phyloP scores from a whole-genome alignment of 768 basidiomycete species.

The Boletus rex-veris region DNA sequence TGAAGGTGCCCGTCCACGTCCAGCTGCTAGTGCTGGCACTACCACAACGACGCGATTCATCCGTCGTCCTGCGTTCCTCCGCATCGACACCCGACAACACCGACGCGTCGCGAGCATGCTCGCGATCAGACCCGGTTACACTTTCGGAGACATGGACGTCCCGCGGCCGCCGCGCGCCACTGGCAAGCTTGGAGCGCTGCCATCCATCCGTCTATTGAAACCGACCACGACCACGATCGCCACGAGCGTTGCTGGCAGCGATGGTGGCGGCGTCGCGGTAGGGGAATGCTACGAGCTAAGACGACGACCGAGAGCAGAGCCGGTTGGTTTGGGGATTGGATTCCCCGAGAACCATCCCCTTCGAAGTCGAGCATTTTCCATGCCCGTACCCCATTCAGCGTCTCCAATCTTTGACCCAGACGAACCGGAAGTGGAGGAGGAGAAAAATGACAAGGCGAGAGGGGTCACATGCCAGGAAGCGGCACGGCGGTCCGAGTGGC shows the following conservation, averaged over 20 bases:
- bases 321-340: conserved; percentile 25
- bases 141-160: neutral
- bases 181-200: neutral
- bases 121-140: conserved; percentile 1
- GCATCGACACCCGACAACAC: conserved; percentile 25
- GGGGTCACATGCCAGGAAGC: neutral
- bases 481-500: neutral
- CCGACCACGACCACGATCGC: no score
- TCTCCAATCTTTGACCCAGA: neutral
- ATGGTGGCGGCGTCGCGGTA: no score
- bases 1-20: no score
- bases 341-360: conserved; percentile 25
- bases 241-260: no score
- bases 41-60: neutral
- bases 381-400: conserved; percentile 9
- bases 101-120: conserved; percentile 26
- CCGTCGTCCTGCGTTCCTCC: conserved; percentile 17
- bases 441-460: no score
- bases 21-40: neutral
- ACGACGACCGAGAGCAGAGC: conserved; percentile 7
- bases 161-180: neutral
- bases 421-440: neutral
- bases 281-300: conserved; percentile 15
- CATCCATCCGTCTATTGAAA: neutral
- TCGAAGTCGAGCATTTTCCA: conserved; percentile 15